Base-by-base conservation (phyloP, 768 basidiomycete genomes). In the Dentipellis sp. region DNA sequence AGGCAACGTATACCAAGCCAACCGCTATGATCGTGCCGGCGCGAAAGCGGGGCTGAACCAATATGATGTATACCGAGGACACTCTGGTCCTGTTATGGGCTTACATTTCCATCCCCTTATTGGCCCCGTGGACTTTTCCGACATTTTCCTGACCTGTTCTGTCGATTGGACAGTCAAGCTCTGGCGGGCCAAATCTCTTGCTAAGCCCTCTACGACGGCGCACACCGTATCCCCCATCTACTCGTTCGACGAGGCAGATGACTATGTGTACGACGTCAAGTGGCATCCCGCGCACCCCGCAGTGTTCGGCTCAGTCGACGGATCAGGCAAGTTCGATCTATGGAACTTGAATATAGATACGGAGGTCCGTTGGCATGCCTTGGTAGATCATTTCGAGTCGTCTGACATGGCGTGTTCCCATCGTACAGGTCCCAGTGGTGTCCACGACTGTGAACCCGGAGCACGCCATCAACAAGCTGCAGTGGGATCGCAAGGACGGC, bases 81-180 rank as follows among this genome's bases (percentile, higher is more conserved):
- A 99, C 67, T 76, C 87, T 1, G 97, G 93, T 1, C 97, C 97
- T 0, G 84, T 99, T 10, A 97, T 90, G 77, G 91, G 93, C 2
- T 75, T 99, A 16, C 79, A 97, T 67, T 98, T 97, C 78, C 97
- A 99, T 65, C 95, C 97, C 0, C 77, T 87, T 16, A 76, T 84
- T 4, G 97, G 97, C 1, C 84, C 88, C 4, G 86, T 99, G 50
- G 97, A 98, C 68, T 94, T 98, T 70, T 90, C 87, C 4, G 97
- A 99, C 68, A 71, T 98, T 58, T 98, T 98, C 77, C 72, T 99
- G 59, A 92, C 91, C 14, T 80, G 86, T 60, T 91, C 90, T 10
- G 94, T 91, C 37, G 97, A 99, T 68, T 99, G 97, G 97, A 98
- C 95, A 10, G 89, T 97, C 65, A 97, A 98, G 71, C 74, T 99